Evolutionary conservation across 495 filamentous ascomycete species (phyloP).

Genomic region (Aspergillus haitiensis): DNA sequence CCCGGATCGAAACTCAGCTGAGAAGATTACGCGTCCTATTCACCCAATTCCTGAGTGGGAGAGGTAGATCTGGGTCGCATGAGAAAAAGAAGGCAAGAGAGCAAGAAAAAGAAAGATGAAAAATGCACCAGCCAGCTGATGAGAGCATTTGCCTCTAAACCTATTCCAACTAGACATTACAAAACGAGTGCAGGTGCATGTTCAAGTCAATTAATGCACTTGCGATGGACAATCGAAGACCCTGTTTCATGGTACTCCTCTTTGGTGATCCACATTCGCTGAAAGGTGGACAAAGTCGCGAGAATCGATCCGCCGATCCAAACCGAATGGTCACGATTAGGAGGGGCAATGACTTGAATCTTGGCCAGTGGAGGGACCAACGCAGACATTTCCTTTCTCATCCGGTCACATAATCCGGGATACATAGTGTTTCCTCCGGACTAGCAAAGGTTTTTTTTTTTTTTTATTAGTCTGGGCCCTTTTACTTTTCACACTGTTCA

Average conservation of each 20-base stretch:
- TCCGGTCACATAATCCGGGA: slow-evolving; percentile 99
- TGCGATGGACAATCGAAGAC: slow-evolving; percentile 99
- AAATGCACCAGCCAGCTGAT: no score
- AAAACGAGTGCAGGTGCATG: not conserved
- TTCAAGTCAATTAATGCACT: slow-evolving; percentile 78
- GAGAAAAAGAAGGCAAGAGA: no score
- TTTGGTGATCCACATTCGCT: slow-evolving; percentile 99
- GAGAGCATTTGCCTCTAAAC: no score
- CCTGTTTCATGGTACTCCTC: slow-evolving; percentile 99
- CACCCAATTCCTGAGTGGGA: no score
- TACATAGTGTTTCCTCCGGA: slow-evolving; percentile 99
- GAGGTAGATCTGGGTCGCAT: no score
- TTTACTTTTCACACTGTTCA: no score
- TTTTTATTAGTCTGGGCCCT: no score
- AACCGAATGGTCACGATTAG: slow-evolving; percentile 82
- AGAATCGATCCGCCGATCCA: slow-evolving; percentile 99
- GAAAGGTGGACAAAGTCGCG: slow-evolving; percentile 98
- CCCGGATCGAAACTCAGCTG: no score
- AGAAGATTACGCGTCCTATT: no score
- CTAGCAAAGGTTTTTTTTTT: slow-evolving; percentile 48
- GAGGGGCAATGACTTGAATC: slow-evolving; percentile 74
- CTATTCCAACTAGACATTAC: not conserved
- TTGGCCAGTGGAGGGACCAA: slow-evolving; percentile 93
- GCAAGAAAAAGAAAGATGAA: no score
- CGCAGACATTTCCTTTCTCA: slow-evolving; percentile 99